phyloP scores from a whole-genome alignment of 2,329 filamentous ascomycete species.

The Knoxdaviesia capensis region DNA sequence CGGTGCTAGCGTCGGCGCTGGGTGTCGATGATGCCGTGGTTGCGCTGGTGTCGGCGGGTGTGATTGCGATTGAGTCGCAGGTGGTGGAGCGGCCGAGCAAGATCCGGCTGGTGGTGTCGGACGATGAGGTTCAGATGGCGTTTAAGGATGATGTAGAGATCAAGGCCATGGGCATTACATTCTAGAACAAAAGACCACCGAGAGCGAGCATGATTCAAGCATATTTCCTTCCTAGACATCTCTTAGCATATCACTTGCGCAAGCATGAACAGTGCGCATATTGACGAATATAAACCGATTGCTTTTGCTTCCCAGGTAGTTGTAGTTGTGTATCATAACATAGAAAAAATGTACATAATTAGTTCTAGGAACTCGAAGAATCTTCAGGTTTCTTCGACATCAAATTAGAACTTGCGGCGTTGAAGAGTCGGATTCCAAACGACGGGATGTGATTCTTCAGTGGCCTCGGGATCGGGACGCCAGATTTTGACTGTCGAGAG shows the following conservation, averaged over 20 bases:
- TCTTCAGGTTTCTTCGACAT: no score
- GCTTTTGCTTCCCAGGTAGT: no score
- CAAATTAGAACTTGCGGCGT: slow-evolving; percentile 47
- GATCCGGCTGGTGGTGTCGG: slow-evolving; percentile 65
- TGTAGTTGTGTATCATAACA: no score
- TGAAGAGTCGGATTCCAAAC: slow-evolving; percentile 77
- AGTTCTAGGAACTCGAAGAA: no score
- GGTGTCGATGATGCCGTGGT: slow-evolving; percentile 46
- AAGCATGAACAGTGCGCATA: no score
- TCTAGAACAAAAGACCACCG: slow-evolving; percentile 7
- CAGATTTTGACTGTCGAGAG: slow-evolving; percentile 59
- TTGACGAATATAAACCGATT: no score
- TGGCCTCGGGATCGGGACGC: slow-evolving; percentile 84
- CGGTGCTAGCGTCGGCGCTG: slow-evolving; percentile 9
- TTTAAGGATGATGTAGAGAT: slow-evolving; percentile 78
- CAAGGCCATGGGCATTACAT: slow-evolving; percentile 49
- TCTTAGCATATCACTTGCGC: background rate
- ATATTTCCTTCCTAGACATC: slow-evolving; percentile 7
- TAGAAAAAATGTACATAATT: no score
- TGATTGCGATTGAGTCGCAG: slow-evolving; percentile 65
- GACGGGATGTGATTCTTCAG: slow-evolving; percentile 74
- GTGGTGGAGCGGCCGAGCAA: slow-evolving; percentile 74
- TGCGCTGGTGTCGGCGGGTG: slow-evolving; percentile 69
- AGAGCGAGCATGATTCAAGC: slow-evolving; percentile 1
- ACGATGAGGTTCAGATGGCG: slow-evolving; percentile 79